Evolutionary conservation across 768 basidiomycete species (phyloP), one percentile per base, ranked within the genome.

Genomic region (Chlorophyllum brunneum): DNA sequence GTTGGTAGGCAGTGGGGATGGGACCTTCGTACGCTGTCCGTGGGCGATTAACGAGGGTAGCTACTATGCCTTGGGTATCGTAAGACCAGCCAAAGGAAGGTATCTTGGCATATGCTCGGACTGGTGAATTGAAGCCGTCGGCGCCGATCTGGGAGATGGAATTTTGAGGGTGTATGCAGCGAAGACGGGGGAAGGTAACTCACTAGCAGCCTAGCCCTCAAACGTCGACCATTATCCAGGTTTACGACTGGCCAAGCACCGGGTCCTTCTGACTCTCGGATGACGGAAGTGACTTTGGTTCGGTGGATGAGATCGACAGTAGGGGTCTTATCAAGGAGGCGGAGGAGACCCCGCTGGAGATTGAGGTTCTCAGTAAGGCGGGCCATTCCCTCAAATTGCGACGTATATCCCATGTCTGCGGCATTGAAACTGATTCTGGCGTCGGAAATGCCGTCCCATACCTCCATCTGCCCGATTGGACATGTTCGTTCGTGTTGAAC

Each of bases 91-190:
- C 95, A 61, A 84, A 95, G 0, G 92, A 86, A 20, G 85, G 73
- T 56, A 98, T 97, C 22, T 83, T 75, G 0, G 94, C 88, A 63
- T 86, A 98, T 22, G 84, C 65, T 40, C 94, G 83, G 20, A 98
- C 97, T 9, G 95, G 94, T 0, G 95, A 98, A 62, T 93, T 95
- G 65, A 84, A 86, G 3, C 97, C 97, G 62, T 98, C 97, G 4
- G 97, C 95, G 15, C 97, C 95, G 29, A 98, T 82, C 90, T 92
- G 58, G 31, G 16, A 38, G 49, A 18, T 8, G 39, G 20, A 43
- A 48, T 34, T 20, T 5, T 22, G 26, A 43, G 29, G 34, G 7
- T 15, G 33, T 7, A 20, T 27, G 8, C 26, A n/a, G n/a, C 24
- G 37, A 18, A 11, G 22, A 54, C 15, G 15, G 27, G 5, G 30